Conservation (phyloP, 2,329 filamentous ascomycete species). For the Fusarium scirpi region DNA sequence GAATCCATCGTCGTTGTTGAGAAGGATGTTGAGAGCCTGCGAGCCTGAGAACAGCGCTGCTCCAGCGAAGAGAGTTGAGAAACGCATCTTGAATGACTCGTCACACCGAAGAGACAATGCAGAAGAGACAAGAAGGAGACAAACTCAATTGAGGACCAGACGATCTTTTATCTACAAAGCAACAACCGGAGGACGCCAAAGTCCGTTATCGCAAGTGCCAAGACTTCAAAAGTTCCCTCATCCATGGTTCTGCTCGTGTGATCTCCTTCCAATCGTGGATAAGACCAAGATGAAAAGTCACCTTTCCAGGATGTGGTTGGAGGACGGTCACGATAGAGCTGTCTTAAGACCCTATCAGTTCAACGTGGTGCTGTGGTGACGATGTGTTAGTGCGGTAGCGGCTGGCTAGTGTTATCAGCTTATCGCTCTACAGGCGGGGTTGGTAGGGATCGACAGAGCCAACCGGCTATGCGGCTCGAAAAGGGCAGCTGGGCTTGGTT, state of each 20-base stretch:
- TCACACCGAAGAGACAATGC: no score
- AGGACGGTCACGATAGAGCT: no score
- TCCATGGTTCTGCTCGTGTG: slow-evolving; percentile 18
- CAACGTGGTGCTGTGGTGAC: no score
- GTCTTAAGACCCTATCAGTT: no score
- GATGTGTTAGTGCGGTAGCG: background rate
- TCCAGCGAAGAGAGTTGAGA: slow-evolving; percentile 33
- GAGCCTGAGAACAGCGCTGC: slow-evolving; percentile 29
- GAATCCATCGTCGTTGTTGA: slow-evolving; percentile 51
- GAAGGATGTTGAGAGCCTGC: slow-evolving; percentile 47
- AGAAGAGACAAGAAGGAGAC: background rate
- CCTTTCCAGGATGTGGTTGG: background rate
- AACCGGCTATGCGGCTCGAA: background rate
- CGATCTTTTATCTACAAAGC: slow-evolving; percentile 23
- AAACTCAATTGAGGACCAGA: slow-evolving; percentile 8
- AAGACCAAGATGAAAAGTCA: background rate
- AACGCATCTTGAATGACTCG: slow-evolving; percentile 29
- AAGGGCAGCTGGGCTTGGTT: background rate
- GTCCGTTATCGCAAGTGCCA: slow-evolving; percentile 29
- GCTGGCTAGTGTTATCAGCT: background rate
- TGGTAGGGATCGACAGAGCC: background rate
- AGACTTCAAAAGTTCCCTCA: slow-evolving; percentile 29
- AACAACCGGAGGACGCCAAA: slow-evolving; percentile 8
- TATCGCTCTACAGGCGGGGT: background rate
- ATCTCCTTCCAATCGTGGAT: slow-evolving; percentile 31